Evolutionary conservation across 148 eudicot species (phyloP), one percentile per base, ranked within the genome.

Genomic region (Vaccinium darrowii): DNA sequence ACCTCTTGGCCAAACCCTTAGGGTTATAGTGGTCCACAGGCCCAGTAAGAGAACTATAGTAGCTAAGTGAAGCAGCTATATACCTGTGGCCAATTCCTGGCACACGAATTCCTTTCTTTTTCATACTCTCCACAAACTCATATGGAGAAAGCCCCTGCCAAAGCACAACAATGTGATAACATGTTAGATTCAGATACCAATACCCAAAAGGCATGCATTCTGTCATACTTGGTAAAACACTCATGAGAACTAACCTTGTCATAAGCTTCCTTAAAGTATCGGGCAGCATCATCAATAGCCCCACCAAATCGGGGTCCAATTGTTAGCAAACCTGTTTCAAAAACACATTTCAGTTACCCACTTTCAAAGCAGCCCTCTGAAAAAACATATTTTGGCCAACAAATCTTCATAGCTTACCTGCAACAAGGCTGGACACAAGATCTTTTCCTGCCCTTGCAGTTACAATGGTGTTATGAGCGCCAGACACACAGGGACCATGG

Each of bases 21-120:
- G 36, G 36, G 36, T 52, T 25, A 54, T 16, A 12, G 30, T 50
- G 18, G 39, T 23, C 57, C n/a, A 30, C 33, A 30, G 33, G 33
- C 33, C 1, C 12, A 57, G 5, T 73, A 1, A 2, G 39, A 33
- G 11, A 69, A 54, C 12, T 1, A 85, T 1, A 65, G 13, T 63
- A 50, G 73, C 33, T 19, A 25, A 52, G 60, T 33, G 7, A 80
- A 76, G 56, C 13, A 84, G 23, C 16, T 58, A 25, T 49, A 82
- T 81, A 96, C 98, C 99, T 96, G 95, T 96, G 99, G 79, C 99
- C 99, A 83, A 96, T 96, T 84, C 99, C 99, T 74, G 99, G 99
- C 79, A 96, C 99, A 87, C 99, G 98, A 86, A 96, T 94, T 25
- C 99, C 99, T 91, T 93, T 94, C 91, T 94, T 96, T 92, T 96